Percentiles rank a stretch among this genome's conserved stretches.
Evolutionary conservation across 257 asterid genomes (phyloP).

Genomic region (Datura wrightii): DNA sequence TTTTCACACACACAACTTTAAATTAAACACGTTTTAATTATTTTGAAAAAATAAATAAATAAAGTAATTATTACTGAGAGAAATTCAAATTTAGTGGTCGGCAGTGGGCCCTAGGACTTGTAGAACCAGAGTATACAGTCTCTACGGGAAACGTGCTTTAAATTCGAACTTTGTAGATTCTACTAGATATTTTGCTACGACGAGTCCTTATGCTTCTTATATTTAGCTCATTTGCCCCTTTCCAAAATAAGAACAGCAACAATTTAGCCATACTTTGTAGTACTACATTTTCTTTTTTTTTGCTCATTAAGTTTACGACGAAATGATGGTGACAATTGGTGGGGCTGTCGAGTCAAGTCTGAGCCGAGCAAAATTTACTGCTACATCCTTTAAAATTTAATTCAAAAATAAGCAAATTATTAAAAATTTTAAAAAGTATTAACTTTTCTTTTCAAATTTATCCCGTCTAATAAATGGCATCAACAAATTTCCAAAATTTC

Average conservation of each 20-base stretch:
- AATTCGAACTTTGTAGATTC: neutral
- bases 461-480: too few species aligned
- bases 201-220: neutral
- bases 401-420: too few species aligned
- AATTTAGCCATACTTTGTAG: neutral
- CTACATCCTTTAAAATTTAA: too few species aligned
- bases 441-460: too few species aligned
- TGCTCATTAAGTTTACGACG: too few species aligned
- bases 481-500: too few species aligned
- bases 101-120: neutral
- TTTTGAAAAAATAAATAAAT: neutral
- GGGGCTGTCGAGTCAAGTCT: too few species aligned
- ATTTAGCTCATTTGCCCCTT: neutral
- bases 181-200: neutral
- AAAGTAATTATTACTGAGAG: neutral
- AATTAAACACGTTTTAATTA: slow-evolving; percentile 28
- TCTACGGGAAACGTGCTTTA: slow-evolving; percentile 10
- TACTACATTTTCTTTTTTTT: too few species aligned
- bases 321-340: too few species aligned
- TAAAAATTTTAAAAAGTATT: too few species aligned
- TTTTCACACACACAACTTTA: neutral
- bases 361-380: too few species aligned
- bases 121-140: neutral
- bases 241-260: neutral
- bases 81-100: neutral